Percentiles rank a stretch among this genome's conserved stretches.
Conservation (phyloP, 352 stramenopile species). For the Phytophthora cryptogea region DNA sequence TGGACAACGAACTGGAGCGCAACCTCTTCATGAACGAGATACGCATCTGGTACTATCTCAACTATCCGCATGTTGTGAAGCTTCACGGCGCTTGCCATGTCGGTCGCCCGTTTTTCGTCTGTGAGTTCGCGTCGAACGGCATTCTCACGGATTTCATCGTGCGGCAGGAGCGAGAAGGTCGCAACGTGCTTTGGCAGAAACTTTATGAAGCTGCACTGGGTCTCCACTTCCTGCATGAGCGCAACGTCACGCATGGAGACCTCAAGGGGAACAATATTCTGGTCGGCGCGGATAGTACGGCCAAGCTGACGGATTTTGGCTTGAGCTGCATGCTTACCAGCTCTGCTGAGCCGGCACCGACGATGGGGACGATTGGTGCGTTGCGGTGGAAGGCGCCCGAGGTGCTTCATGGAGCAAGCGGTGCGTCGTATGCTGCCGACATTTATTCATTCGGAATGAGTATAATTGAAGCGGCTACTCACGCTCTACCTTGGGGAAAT, state of each 20-base stretch:
- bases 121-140: slow-evolving; percentile 30
- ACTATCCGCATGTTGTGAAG: slow-evolving; percentile 35
- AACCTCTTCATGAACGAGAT: slow-evolving; percentile 27
- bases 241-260: slow-evolving; percentile 28
- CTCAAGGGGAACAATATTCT: slow-evolving; percentile 37
- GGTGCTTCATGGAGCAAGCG: slow-evolving; percentile 6
- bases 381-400: slow-evolving; percentile 33
- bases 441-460: slow-evolving; percentile 40
- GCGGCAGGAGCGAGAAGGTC: slow-evolving; percentile 11
- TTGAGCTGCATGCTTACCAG: slow-evolving; percentile 25
- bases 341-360: not conserved
- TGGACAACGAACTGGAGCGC: slow-evolving; percentile 23
- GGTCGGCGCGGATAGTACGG: slow-evolving; percentile 29
- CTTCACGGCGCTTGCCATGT: slow-evolving; percentile 35
- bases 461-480: slow-evolving; percentile 32
- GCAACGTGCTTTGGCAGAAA: slow-evolving; percentile 23
- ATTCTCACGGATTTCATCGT: slow-evolving; percentile 26
- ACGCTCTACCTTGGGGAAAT: slow-evolving; percentile 22
- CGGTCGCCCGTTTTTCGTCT: slow-evolving; percentile 29
- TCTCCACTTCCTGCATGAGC: slow-evolving; percentile 31
- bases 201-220: slow-evolving; percentile 26
- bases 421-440: slow-evolving; percentile 21
- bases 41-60: slow-evolving; percentile 30
- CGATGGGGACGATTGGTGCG: slow-evolving; percentile 12
- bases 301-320: slow-evolving; percentile 41